A percentile compares a stretch with the other conserved stretches of the same genome.
phyloP scores from a whole-genome alignment of 192 early-diverging fungal species.

The Backusella macrospora region DNA sequence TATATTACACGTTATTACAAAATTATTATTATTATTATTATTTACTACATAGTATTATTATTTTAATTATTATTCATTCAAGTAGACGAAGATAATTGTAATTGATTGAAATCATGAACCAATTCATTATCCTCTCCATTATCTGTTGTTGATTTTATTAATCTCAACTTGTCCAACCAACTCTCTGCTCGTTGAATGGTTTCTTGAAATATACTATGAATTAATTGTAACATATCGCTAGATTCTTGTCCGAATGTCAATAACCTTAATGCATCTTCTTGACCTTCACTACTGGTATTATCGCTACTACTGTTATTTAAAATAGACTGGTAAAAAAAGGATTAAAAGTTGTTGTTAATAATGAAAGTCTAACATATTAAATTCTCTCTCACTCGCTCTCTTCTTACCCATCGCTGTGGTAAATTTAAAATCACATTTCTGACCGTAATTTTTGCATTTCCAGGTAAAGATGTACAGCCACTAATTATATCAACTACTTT shows the following conservation, averaged over 20 bases:
- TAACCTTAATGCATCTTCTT: conserved; percentile 62
- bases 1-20: too few species aligned
- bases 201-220: conserved; percentile 66
- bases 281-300: neutral
- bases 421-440: conserved; percentile 83
- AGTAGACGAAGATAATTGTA: neutral
- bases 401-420: conserved; percentile 71
- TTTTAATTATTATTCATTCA: too few species aligned
- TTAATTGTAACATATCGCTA: conserved; percentile 64
- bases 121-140: neutral
- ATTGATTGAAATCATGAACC: conserved; percentile 1
- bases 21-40: too few species aligned
- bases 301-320: neutral
- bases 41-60: too few species aligned
- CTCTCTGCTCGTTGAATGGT: conserved; percentile 67
- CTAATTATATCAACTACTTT: conserved; percentile 87
- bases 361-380: neutral
- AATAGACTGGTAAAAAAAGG: neutral
- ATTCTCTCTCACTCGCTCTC: too few species aligned
- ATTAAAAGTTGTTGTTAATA: neutral
- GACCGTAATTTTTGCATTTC: conserved; percentile 76
- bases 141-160: conserved; percentile 7
- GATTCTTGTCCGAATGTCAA: conserved; percentile 73
- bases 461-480: conserved; percentile 82
- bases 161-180: conserved; percentile 46